phyloP scores from a whole-genome alignment of 163 green algal species.

The Trebouxia gelatinosa region DNA sequence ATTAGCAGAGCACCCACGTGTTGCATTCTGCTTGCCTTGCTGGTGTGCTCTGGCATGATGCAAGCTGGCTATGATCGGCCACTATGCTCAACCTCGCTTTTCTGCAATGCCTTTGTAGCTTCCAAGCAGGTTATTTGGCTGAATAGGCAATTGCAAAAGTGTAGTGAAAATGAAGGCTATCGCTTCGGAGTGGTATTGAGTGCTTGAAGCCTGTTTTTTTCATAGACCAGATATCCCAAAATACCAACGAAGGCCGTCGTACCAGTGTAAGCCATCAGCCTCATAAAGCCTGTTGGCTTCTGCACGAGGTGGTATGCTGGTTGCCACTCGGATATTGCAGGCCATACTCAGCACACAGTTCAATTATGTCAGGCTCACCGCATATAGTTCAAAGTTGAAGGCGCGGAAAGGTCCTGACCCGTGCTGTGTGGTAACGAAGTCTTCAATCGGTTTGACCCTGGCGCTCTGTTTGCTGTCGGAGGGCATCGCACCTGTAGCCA shows the following conservation, averaged over 20 bases:
- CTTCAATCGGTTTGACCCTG: slow-evolving; percentile 1
- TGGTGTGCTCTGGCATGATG: no score
- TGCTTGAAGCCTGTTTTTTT: slow-evolving; percentile 11
- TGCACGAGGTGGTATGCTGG: background rate
- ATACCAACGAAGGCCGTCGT: slow-evolving; percentile 16
- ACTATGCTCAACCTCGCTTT: no score
- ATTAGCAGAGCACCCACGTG: no score
- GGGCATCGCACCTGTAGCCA: no score
- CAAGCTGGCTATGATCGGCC: no score
- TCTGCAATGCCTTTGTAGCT: no score
- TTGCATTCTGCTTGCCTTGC: no score
- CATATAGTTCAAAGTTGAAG: slow-evolving; percentile 29
- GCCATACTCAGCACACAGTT: background rate
- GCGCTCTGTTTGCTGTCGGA: no score
- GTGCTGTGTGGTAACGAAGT: slow-evolving; percentile 11
- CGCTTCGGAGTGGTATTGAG: no score
- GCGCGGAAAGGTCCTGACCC: slow-evolving; percentile 26
- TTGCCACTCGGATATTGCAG: background rate
- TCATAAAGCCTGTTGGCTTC: slow-evolving; percentile 3
- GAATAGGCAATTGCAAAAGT: no score
- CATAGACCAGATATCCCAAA: slow-evolving; percentile 13
- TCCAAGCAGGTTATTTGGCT: no score
- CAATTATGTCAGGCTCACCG: background rate
- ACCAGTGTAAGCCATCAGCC: slow-evolving; percentile 8
- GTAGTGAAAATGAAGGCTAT: no score